Conservation (phyloP, 148 eudicot species). For the Diospyros lotus region DNA sequence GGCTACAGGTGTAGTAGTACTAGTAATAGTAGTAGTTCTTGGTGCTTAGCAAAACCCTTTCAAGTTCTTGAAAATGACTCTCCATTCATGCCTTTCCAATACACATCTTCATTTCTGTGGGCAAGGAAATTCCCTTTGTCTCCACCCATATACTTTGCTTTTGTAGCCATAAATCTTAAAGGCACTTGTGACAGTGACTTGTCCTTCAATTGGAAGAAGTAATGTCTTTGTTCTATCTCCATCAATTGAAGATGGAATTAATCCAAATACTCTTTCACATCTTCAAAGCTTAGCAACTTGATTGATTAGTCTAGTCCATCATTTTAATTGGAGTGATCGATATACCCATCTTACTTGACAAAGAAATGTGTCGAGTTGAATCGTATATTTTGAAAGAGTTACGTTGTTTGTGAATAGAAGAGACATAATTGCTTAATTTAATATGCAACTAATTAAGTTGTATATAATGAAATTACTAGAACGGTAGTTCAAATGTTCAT, state of each 20-base stretch:
- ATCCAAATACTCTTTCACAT: neutral
- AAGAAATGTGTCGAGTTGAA: no score
- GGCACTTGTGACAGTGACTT: neutral
- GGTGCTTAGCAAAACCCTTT: neutral
- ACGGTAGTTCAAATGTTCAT: no score
- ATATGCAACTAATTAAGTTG: no score
- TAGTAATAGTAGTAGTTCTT: neutral
- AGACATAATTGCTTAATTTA: no score
- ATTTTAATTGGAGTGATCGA: neutral
- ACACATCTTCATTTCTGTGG: slow-evolving; percentile 6
- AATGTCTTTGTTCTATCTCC: neutral
- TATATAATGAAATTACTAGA: no score
- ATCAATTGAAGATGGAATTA: neutral
- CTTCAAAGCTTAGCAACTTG: neutral
- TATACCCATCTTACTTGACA: no score
- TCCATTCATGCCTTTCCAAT: slow-evolving; percentile 12
- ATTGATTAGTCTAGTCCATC: neutral
- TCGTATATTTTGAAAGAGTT: no score
- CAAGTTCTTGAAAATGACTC: slow-evolving; percentile 24
- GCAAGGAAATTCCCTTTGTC: slow-evolving; percentile 31
- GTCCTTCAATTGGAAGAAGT: neutral
- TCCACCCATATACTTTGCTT: slow-evolving; percentile 14
- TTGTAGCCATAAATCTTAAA: neutral
- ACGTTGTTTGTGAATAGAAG: no score
- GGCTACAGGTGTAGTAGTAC: neutral